A percentile compares a stretch with the other conserved stretches of the same genome.
Conservation (phyloP, 495 filamentous ascomycete genomes). For the Neurospora sublineolata region DNA sequence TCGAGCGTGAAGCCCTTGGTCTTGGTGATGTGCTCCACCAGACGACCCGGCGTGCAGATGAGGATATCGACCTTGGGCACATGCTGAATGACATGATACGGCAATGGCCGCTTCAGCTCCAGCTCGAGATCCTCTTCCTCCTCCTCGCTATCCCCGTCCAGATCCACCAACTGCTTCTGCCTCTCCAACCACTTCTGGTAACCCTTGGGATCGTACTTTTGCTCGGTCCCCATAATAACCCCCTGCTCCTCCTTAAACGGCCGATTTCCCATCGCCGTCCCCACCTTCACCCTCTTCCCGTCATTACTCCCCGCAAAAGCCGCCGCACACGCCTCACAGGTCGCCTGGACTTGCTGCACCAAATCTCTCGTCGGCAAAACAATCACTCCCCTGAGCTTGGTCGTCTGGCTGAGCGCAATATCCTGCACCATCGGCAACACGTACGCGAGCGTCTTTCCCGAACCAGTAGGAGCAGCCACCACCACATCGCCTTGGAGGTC, state of each 20-base stretch:
- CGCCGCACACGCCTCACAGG: slow-evolving; percentile 53
- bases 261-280: slow-evolving; percentile 69
- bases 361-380: slow-evolving; percentile 86
- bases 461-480: slow-evolving; percentile 82
- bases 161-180: slow-evolving; percentile 4
- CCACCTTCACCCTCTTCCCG: slow-evolving; percentile 59
- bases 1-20: slow-evolving; percentile 70
- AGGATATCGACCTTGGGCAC: slow-evolving; percentile 74
- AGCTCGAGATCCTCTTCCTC: slow-evolving; percentile 3
- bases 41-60: slow-evolving; percentile 81
- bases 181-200: slow-evolving; percentile 18
- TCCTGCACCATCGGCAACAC: slow-evolving; percentile 71
- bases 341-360: slow-evolving; percentile 66
- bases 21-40: slow-evolving; percentile 80
- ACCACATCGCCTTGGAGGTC: slow-evolving; percentile 61
- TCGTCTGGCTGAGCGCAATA: slow-evolving; percentile 47
- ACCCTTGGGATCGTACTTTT: slow-evolving; percentile 30
- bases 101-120: slow-evolving; percentile 25
- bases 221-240: slow-evolving; percentile 48
- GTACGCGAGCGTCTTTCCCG: slow-evolving; percentile 88
- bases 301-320: slow-evolving; percentile 29
- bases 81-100: slow-evolving; percentile 50
- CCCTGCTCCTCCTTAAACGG: slow-evolving; percentile 64
- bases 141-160: slow-evolving; percentile 14
- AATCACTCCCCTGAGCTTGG: slow-evolving; percentile 61